phyloP scores from a whole-genome alignment of 805 yeast genomes.

The Metschnikowia picachoensis region DNA sequence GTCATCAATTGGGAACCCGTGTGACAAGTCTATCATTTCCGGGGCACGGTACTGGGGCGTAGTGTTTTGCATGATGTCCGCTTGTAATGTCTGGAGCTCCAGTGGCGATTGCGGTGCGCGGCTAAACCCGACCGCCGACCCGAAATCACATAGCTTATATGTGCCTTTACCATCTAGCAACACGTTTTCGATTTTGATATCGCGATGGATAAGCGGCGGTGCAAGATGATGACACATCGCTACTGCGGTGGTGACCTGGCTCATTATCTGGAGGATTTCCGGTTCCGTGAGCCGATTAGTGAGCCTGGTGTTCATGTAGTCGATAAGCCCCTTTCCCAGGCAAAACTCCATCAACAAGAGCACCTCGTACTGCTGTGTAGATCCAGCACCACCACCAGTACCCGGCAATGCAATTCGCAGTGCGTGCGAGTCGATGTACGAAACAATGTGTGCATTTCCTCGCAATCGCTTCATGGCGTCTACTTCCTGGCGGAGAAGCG shows the following conservation, averaged over 20 bases:
- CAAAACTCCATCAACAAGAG: slow-evolving; percentile 79
- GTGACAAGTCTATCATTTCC: slow-evolving; percentile 73
- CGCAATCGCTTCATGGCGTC: slow-evolving; percentile 91
- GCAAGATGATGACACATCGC: slow-evolving; percentile 70
- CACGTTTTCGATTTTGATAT: slow-evolving; percentile 80
- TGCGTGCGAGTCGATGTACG: slow-evolving; percentile 94
- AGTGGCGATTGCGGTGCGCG: slow-evolving; percentile 60
- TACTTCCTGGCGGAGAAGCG: slow-evolving; percentile 86
- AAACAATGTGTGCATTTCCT: slow-evolving; percentile 77
- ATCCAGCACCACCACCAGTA: neutral
- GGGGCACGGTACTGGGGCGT: slow-evolving; percentile 86
- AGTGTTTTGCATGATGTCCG: slow-evolving; percentile 72
- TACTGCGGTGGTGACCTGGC: slow-evolving; percentile 67
- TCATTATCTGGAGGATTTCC: slow-evolving; percentile 66
- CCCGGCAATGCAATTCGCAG: slow-evolving; percentile 46
- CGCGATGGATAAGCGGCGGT: slow-evolving; percentile 75
- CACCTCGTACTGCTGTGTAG: slow-evolving; percentile 63
- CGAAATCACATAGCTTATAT: slow-evolving; percentile 78
- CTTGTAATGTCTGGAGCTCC: slow-evolving; percentile 56
- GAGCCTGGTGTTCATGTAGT: slow-evolving; percentile 72
- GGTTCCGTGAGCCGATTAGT: slow-evolving; percentile 62
- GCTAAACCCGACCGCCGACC: slow-evolving; percentile 65
- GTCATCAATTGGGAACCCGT: slow-evolving; percentile 71
- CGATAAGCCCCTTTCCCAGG: slow-evolving; percentile 69
- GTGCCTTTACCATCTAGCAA: slow-evolving; percentile 54